phyloP scores from a whole-genome alignment of 192 early-diverging fungal genomes.

The Podila verticillata region DNA sequence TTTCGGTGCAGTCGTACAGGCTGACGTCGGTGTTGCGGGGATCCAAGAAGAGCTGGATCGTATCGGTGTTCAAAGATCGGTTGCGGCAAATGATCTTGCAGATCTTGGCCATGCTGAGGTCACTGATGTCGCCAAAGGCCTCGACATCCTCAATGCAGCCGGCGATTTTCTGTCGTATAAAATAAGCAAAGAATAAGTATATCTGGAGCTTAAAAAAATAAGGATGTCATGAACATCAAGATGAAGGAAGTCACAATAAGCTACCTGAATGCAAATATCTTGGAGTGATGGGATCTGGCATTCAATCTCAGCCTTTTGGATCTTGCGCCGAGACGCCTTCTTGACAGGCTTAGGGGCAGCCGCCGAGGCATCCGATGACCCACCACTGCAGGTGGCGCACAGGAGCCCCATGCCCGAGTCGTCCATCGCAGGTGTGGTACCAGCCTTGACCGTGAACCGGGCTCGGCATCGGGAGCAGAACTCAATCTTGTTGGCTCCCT shows the following conservation, averaged over 20 bases:
- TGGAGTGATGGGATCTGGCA: slow-evolving; percentile 65
- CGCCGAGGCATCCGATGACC: slow-evolving; percentile 4
- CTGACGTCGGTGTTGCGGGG: slow-evolving; percentile 62
- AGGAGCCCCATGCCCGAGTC: slow-evolving; percentile 30
- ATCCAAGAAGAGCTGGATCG: slow-evolving; percentile 77
- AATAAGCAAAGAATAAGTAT: not conserved
- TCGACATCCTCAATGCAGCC: slow-evolving; percentile 84
- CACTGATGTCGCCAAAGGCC: slow-evolving; percentile 84
- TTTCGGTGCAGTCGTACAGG: slow-evolving; percentile 84
- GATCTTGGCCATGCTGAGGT: slow-evolving; percentile 72
- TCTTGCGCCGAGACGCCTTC: slow-evolving; percentile 9
- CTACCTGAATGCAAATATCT: slow-evolving; percentile 70
- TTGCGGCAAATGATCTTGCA: slow-evolving; percentile 82
- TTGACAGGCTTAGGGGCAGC: not conserved
- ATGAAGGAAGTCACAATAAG: not conserved
- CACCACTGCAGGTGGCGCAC: slow-evolving; percentile 37
- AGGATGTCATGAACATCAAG: not conserved
- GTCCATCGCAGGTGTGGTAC: slow-evolving; percentile 24
- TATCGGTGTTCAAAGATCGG: slow-evolving; percentile 71
- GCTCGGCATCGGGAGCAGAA: slow-evolving; percentile 59
- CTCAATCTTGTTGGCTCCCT: slow-evolving; percentile 40
- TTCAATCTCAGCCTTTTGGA: slow-evolving; percentile 61
- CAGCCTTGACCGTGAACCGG: slow-evolving; percentile 52
- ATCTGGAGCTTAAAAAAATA: not conserved
- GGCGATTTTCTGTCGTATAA: slow-evolving; percentile 64